Evolutionary conservation across 768 basidiomycete species (phyloP), one percentile per base, ranked within the genome.

Genomic region (Cystofilobasidium bisporidii): DNA sequence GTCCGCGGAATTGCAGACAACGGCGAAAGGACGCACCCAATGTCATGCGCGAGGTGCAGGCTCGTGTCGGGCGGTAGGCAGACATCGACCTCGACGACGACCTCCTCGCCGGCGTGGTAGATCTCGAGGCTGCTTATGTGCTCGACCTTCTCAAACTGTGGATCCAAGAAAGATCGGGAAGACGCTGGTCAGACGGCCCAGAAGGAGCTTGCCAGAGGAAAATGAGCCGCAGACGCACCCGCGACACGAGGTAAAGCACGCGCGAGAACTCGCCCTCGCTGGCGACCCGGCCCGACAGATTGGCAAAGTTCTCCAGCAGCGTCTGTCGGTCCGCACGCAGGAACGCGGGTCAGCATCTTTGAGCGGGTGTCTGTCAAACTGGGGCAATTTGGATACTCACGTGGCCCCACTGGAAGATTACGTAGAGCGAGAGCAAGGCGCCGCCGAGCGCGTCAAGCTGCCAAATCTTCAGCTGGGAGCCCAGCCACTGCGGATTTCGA

Each of bases 11-110:
- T n/a, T 41, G 17, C 17, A 41, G 17, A 17, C 40, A 17, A 41
- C 17, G 17, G 9, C 14, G 20, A 18, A 12, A 47, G 50, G 28
- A 56, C 63, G 30, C 18, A 64, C 56, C 63, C 68, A 18, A 64
- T 14, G 50, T 69, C 68, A 26, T 69, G 68, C 10, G 68, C 68
- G 32, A 38, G 45, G n/a, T 65, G 63, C 1, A 69, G 55, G 1
- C 55, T 43, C 10, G 68, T 69, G 10, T 69, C 26, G 20, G 68
- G 63, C 15, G 68, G 68, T 12, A 69, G 59, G 26, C 56, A 59
- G 12, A 69, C 60, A 22, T 69, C 68, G 6, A 69, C 67, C 58
- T 67, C 68, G 40, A 64, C 63, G 33, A 65, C 24, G 26, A 65
- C 30, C 28, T 69, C 67, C 5, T 64, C 68, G 24, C 63, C 68